These are phyloP conservation scores for Podospora comata DNA, from an alignment of 495 filamentous ascomycete species.

Conservation along the genomic window DNA sequence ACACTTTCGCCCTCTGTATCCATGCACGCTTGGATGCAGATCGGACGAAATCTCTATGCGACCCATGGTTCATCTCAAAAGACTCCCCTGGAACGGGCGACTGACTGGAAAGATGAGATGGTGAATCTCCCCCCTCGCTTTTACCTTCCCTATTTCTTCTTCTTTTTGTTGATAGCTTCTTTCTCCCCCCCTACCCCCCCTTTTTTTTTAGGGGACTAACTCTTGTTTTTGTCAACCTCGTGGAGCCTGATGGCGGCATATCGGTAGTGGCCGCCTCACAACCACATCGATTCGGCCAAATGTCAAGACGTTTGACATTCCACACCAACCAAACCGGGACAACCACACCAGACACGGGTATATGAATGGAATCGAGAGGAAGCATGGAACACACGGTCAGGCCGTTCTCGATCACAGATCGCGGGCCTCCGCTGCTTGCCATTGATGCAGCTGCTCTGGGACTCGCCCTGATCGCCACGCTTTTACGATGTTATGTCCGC, in stretches of 20 bases:
- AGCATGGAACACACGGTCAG: neutral
- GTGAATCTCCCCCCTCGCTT: neutral
- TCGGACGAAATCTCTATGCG: neutral
- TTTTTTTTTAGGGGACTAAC: neutral
- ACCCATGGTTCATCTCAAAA: neutral
- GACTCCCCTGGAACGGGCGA: neutral
- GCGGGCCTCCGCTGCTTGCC: constrained; percentile 9
- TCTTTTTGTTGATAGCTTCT: neutral
- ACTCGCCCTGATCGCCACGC: constrained; percentile 13
- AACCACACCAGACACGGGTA: neutral
- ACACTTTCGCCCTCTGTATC: neutral
- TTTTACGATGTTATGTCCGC: constrained; percentile 21
- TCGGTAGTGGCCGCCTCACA: neutral
- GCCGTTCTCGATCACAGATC: constrained; percentile 20
- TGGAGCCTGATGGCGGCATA: neutral
- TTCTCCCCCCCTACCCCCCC: too few species aligned
- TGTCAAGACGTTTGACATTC: neutral
- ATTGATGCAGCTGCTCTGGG: constrained; percentile 11
- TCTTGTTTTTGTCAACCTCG: neutral
- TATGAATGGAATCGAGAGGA: neutral
- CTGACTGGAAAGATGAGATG: neutral
- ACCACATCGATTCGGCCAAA: neutral
- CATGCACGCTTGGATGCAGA: neutral
- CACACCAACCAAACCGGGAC: neutral
- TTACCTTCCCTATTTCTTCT: neutral